Evolutionary conservation across 768 basidiomycete species (phyloP), one percentile per base, ranked within the genome.

Genomic region (Tulasnella sp.): DNA sequence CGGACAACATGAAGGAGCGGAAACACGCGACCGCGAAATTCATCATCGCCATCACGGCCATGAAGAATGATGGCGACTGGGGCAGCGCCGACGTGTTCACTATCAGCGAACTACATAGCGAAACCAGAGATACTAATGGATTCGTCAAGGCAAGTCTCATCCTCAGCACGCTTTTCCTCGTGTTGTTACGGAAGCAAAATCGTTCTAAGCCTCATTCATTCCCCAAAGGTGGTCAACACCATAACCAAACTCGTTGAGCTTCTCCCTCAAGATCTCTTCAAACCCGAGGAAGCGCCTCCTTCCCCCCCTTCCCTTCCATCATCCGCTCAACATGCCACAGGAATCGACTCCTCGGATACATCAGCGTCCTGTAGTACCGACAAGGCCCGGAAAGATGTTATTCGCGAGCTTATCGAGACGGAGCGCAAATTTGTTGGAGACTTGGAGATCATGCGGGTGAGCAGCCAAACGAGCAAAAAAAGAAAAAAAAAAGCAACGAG

Each of bases 361-460:
- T 59, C 62, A 45, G 63, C 60, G 25, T 21, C 62, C 53, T 25
- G 12, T n/a, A 22, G 58, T 56, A 30, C 80, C 19, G 79, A 80
- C 21, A 25, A 56, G 4, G 54, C 54, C 58, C 77, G 87, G 55
- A 82, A 81, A 69, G 85, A 86, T 63, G 85, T 87, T 62, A 79
- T 92, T 61, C 79, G 80, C 67, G 96, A 99, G 72, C 82, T 97
- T 65, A 80, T 98, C 49, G 87, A 90, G 70, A 97, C 92, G 0
- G 96, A 99, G 71, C 83, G 90, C 65, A 92, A 92, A 73, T 98
- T 91, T 70, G 94, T 98, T 4, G 86, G 90, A 71, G 96, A 98
- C 73, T 75, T 99, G 63, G 92, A 96, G 70, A 83, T 92, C 67
- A 87, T 98, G 78, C 92, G 94, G 80, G 92, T 91, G 64, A 67